Evolutionary conservation across 2,329 filamentous ascomycete species (phyloP).

Genomic region (Parascedosporium putredinis): DNA sequence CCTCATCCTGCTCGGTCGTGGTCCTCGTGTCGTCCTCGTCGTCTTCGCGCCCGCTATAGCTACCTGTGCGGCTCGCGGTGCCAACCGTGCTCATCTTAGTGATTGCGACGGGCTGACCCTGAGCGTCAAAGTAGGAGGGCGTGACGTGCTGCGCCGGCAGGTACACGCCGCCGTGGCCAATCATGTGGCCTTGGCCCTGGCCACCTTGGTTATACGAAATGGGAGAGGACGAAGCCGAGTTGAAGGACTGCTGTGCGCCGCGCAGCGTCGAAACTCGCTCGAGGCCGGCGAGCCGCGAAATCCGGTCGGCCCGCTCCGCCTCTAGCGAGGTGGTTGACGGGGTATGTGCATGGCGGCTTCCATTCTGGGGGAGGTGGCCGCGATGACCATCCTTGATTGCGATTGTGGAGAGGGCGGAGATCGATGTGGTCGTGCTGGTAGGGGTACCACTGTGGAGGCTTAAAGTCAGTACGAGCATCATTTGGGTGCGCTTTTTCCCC

Average conservation of each 20-base stretch:
- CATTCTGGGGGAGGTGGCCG: slow-evolving; percentile 53
- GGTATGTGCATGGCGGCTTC: slow-evolving; percentile 38
- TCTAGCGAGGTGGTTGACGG: slow-evolving; percentile 65
- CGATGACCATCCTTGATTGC: slow-evolving; percentile 95
- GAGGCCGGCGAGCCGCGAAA: slow-evolving; percentile 86
- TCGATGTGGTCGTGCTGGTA: slow-evolving; percentile 82
- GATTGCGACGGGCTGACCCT: slow-evolving; percentile 54
- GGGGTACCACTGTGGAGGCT: slow-evolving; percentile 79
- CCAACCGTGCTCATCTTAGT: slow-evolving; percentile 86
- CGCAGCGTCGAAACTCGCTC: slow-evolving; percentile 76
- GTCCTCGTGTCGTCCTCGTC: slow-evolving; percentile 35
- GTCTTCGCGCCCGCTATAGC: slow-evolving; percentile 42
- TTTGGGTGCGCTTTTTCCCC: too few relatives aligned
- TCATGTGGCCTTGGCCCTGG: neutral
- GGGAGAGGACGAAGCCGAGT: slow-evolving; percentile 14
- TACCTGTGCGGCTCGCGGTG: slow-evolving; percentile 78
- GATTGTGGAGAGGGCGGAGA: slow-evolving; percentile 84
- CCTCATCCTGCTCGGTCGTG: slow-evolving; percentile 49
- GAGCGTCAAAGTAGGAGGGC: slow-evolving; percentile 72
- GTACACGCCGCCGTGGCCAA: neutral
- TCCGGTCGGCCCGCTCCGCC: slow-evolving; percentile 87
- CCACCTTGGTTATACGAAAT: too few relatives aligned
- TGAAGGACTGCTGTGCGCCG: slow-evolving; percentile 21
- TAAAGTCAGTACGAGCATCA: too few relatives aligned
- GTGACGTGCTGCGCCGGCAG: slow-evolving; percentile 26